These are phyloP conservation scores for Caryocar brasiliense DNA, from an alignment of 441 rosid species.

Conservation along the genomic window DNA sequence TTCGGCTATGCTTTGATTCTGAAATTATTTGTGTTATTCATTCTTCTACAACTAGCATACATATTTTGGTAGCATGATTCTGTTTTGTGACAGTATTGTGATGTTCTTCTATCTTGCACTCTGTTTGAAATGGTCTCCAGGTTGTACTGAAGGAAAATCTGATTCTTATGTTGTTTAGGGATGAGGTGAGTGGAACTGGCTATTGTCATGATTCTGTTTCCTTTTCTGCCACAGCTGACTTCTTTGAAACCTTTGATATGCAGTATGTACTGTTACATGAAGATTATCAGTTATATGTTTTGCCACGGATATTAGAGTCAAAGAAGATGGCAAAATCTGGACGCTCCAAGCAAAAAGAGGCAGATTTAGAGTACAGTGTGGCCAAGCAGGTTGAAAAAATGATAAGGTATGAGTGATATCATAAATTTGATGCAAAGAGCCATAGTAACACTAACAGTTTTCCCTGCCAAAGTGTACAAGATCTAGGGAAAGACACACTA, in stretches of 20 bases:
- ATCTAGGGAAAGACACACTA: neutral
- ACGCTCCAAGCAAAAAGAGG: constrained; percentile 90
- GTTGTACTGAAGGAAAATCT: constrained; percentile 94
- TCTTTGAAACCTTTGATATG: constrained; percentile 21
- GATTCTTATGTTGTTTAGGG: constrained; percentile 76
- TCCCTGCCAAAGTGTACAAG: neutral
- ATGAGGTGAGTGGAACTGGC: constrained; percentile 60
- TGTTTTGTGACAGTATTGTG: no score
- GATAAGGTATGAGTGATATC: constrained; percentile 52
- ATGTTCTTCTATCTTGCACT: neutral
- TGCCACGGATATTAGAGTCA: constrained; percentile 90
- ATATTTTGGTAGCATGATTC: no score
- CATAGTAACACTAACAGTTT: neutral
- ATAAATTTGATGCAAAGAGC: constrained; percentile 9
- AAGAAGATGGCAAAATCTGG: constrained; percentile 99
- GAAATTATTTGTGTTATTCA: no score
- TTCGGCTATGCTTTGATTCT: no score
- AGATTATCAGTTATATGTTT: constrained; percentile 87
- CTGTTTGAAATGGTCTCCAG: constrained; percentile 34
- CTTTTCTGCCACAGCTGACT: constrained; percentile 24
- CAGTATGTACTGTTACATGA: constrained; percentile 86
- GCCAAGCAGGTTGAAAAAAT: constrained; percentile 99
- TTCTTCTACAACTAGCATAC: no score
- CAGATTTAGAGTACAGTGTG: constrained; percentile 94
- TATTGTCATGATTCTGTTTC: constrained; percentile 8